Percentiles rank a stretch among this genome's conserved stretches.
phyloP scores from a whole-genome alignment of 495 filamentous ascomycete genomes.

The Neurospora sublineolata region DNA sequence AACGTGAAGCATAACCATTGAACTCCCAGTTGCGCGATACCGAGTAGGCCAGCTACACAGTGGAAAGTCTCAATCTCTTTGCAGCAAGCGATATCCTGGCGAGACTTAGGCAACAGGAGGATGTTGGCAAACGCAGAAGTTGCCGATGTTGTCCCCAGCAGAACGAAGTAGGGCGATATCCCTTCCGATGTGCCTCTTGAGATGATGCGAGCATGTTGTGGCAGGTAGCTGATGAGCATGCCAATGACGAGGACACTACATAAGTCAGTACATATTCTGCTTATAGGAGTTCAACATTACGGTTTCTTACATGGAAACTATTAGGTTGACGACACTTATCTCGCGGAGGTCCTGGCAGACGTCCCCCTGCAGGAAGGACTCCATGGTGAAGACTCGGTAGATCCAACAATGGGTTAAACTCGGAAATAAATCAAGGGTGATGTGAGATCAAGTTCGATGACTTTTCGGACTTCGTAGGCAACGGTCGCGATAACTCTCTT shows the following conservation, averaged over 20 bases:
- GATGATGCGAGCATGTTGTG: constrained; percentile 89
- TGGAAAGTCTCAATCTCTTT: constrained; percentile 65
- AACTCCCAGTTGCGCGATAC: constrained; percentile 76
- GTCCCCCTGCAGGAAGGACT: constrained; percentile 21
- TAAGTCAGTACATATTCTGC: background rate
- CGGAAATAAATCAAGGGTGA: background rate
- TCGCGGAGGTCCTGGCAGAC: constrained; percentile 42
- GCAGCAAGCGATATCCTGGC: constrained; percentile 74
- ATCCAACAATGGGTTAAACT: background rate
- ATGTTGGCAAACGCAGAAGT: constrained; percentile 88
- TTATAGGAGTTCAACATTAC: background rate
- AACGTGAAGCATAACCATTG: constrained; percentile 87
- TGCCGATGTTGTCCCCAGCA: constrained; percentile 79
- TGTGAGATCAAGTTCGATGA: background rate
- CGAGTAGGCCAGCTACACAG: constrained; percentile 73
- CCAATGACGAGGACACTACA: constrained; percentile 74
- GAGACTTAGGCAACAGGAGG: constrained; percentile 64
- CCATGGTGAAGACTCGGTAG: constrained; percentile 14
- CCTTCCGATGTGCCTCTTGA: constrained; percentile 80
- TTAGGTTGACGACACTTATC: constrained; percentile 47
- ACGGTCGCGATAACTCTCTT: background rate
- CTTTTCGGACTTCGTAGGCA: background rate
- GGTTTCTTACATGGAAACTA: constrained; percentile 47
- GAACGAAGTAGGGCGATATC: constrained; percentile 86
- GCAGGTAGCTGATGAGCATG: constrained; percentile 86